Percentiles rank a stretch among this genome's conserved stretches.
These are phyloP conservation scores for Sugiyamaella floridensis DNA, from an alignment of 805 yeast species.

Conservation along the genomic window DNA sequence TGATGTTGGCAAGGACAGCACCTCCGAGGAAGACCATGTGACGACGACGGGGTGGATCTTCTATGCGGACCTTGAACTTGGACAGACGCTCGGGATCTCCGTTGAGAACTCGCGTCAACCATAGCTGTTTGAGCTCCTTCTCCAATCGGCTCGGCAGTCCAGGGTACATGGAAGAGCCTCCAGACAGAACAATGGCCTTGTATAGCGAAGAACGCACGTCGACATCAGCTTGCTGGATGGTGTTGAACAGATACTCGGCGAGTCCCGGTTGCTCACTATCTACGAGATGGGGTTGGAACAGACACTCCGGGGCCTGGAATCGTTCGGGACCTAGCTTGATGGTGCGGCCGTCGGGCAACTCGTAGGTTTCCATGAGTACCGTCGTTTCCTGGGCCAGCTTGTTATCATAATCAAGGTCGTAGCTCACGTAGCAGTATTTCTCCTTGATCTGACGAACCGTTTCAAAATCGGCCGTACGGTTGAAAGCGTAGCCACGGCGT, in stretches of 20 bases:
- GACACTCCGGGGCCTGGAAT: slow-evolving; percentile 93
- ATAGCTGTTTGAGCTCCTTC: slow-evolving; percentile 90
- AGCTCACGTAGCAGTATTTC: slow-evolving; percentile 89
- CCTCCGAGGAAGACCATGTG: slow-evolving; percentile 99
- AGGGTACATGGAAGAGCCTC: slow-evolving; percentile 98
- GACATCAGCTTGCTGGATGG: slow-evolving; percentile 90
- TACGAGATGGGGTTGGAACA: slow-evolving; percentile 91
- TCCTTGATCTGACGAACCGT: slow-evolving; percentile 97
- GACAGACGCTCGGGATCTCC: slow-evolving; percentile 75
- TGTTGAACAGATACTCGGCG: slow-evolving; percentile 86
- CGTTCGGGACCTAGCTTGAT: slow-evolving; percentile 93
- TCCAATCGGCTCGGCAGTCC: slow-evolving; percentile 94
- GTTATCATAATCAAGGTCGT: slow-evolving; percentile 84
- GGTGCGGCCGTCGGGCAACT: slow-evolving; percentile 93
- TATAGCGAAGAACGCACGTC: slow-evolving; percentile 84
- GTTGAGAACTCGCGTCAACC: slow-evolving; percentile 83
- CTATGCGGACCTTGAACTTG: slow-evolving; percentile 92
- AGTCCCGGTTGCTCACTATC: slow-evolving; percentile 97
- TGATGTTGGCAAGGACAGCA: slow-evolving; percentile 93
- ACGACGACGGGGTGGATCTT: slow-evolving; percentile 97
- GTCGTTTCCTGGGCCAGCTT: slow-evolving; percentile 92
- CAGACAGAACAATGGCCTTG: slow-evolving; percentile 89
- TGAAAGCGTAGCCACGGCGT: slow-evolving; percentile 96
- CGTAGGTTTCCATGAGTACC: slow-evolving; percentile 81
- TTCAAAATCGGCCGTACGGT: slow-evolving; percentile 97